Evolutionary conservation across 805 yeast genomes (phyloP).

Genomic region (Saccharomycopsis babjevae): DNA sequence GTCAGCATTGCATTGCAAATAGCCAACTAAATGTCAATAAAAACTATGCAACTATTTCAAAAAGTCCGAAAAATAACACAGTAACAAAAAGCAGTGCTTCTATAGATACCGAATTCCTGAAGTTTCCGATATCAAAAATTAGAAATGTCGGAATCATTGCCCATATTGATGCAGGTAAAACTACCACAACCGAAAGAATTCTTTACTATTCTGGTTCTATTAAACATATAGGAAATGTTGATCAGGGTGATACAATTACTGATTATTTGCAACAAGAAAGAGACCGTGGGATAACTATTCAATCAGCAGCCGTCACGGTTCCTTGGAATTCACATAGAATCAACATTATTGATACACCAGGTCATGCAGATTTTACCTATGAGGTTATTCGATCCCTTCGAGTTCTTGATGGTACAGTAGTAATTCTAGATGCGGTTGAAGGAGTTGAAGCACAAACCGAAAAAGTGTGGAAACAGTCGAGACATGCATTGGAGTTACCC

Average conservation of each 20-base stretch:
- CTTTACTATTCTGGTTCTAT: constrained; percentile 82
- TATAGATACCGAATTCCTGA: background rate
- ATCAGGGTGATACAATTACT: constrained; percentile 93
- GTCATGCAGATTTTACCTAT: constrained; percentile 94
- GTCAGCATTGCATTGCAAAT: background rate
- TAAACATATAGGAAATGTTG: constrained; percentile 79
- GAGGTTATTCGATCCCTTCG: constrained; percentile 86
- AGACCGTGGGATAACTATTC: constrained; percentile 90
- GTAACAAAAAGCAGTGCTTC: background rate
- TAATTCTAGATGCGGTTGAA: constrained; percentile 89
- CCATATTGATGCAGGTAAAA: constrained; percentile 98
- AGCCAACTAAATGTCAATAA: background rate
- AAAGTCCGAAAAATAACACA: background rate
- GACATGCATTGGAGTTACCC: constrained; percentile 50
- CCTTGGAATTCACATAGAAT: constrained; percentile 68
- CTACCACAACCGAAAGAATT: constrained; percentile 95
- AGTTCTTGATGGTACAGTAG: constrained; percentile 89
- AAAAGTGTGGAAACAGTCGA: constrained; percentile 90
- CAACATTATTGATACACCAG: constrained; percentile 93
- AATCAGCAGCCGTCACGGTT: constrained; percentile 88
- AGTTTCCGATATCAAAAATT: constrained; percentile 28
- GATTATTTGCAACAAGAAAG: constrained; percentile 87
- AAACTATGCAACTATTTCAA: background rate
- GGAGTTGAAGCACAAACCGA: constrained; percentile 99
- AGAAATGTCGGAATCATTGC: constrained; percentile 95